phyloP scores from a whole-genome alignment of 495 filamentous ascomycete species.

The Penicillium chermesinum region DNA sequence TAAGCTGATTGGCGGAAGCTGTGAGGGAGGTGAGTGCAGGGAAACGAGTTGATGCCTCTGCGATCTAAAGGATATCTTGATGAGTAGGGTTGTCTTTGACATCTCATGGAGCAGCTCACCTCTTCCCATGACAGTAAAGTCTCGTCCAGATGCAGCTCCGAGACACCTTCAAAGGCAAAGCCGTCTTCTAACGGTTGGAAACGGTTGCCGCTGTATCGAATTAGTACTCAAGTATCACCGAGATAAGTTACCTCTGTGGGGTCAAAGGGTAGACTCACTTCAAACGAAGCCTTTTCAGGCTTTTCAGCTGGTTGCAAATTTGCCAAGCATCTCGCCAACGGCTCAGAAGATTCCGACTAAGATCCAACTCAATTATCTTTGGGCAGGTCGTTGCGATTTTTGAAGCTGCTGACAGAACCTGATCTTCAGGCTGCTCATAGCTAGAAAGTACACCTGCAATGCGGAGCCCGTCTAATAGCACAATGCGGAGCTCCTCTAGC shows the following conservation, averaged over 20 bases:
- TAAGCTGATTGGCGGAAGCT: slow-evolving; percentile 50
- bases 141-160: slow-evolving; percentile 67
- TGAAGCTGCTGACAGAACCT: slow-evolving; percentile 16
- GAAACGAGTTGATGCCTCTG: slow-evolving; percentile 45
- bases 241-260: neutral
- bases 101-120: no score
- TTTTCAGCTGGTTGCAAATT: slow-evolving; percentile 63
- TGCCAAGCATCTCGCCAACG: slow-evolving; percentile 56
- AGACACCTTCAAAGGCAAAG: slow-evolving; percentile 51
- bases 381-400: slow-evolving; percentile 39
- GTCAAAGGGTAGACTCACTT: slow-evolving; percentile 48
- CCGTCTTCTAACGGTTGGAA: slow-evolving; percentile 48
- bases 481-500: slow-evolving; percentile 69
- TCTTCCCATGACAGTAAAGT: slow-evolving; percentile 70
- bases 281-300: slow-evolving; percentile 59
- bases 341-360: slow-evolving; percentile 79
- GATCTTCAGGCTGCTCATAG: slow-evolving; percentile 30
- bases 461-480: slow-evolving; percentile 71
- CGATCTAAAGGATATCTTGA: slow-evolving; percentile 27
- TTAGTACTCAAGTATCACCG: slow-evolving; percentile 10
- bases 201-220: slow-evolving; percentile 64
- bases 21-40: slow-evolving; percentile 54
- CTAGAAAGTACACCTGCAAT: slow-evolving; percentile 44
- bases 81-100: no score
- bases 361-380: slow-evolving; percentile 74